Evolutionary conservation across 2,329 filamentous ascomycete genomes (phyloP).

Genomic region (Ascochyta clinopodiicola): DNA sequence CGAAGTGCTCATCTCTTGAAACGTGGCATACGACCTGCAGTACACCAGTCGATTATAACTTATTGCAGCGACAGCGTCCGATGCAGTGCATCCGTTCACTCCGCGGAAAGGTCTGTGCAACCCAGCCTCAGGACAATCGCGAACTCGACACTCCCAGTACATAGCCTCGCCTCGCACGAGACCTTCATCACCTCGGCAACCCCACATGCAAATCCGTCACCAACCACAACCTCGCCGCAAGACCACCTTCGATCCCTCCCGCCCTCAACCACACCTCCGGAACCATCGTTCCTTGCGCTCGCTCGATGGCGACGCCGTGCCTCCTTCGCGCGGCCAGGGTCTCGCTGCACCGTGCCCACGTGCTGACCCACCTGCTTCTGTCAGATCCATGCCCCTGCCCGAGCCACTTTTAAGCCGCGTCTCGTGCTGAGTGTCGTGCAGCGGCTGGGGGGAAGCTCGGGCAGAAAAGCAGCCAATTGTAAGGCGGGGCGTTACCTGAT

Average conservation of each 20-base stretch:
- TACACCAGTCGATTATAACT: not conserved
- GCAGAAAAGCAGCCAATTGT: too few species aligned
- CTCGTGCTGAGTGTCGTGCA: slow-evolving; percentile 17
- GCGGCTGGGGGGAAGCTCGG: slow-evolving; percentile 5
- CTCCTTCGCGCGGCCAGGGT: slow-evolving; percentile 11
- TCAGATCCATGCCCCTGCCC: slow-evolving; percentile 6
- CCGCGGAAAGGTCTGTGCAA: not conserved
- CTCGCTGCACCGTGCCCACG: slow-evolving; percentile 12
- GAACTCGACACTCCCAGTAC: not conserved
- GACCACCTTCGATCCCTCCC: slow-evolving; percentile 8
- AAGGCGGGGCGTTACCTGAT: slow-evolving; percentile 10
- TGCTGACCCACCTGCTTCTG: slow-evolving; percentile 15
- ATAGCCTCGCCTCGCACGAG: too few species aligned
- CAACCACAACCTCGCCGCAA: not conserved
- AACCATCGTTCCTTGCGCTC: slow-evolving; percentile 10
- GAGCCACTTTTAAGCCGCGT: slow-evolving; percentile 11
- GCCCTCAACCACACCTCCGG: slow-evolving; percentile 17
- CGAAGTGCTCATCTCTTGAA: slow-evolving; percentile 10
- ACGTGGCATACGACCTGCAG: slow-evolving; percentile 1
- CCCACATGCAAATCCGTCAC: slow-evolving; percentile 7
- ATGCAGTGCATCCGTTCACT: not conserved
- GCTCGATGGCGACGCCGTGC: slow-evolving; percentile 12
- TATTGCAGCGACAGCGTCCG: not conserved
- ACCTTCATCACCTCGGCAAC: not conserved
- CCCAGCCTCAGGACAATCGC: not conserved